A percentile compares a stretch with the other conserved stretches of the same genome.
Conservation (phyloP, 2,329 filamentous ascomycete species). For the Neonectria faginata region DNA sequence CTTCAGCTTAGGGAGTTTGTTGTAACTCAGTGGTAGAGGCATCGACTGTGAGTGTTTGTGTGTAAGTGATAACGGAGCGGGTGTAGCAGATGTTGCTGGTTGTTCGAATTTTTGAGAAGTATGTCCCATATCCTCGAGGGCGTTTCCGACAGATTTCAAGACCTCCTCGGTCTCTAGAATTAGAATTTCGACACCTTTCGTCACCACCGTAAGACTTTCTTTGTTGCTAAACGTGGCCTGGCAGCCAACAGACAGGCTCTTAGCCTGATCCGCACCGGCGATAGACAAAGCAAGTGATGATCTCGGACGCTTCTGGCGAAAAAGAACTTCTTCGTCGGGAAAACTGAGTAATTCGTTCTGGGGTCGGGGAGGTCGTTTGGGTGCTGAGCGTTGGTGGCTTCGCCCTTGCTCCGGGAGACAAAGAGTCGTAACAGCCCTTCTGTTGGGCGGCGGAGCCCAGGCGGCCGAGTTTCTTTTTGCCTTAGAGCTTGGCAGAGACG, state of each 20-base stretch:
- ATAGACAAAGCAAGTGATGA: slow-evolving; percentile 43
- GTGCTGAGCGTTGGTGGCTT: slow-evolving; percentile 36
- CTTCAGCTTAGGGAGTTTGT: slow-evolving; percentile 28
- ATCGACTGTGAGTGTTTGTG: slow-evolving; percentile 42
- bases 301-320: slow-evolving; percentile 21
- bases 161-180: slow-evolving; percentile 63
- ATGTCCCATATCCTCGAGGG: slow-evolving; percentile 52
- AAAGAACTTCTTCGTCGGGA: slow-evolving; percentile 22
- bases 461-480: slow-evolving; percentile 49
- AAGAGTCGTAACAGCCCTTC: slow-evolving; percentile 48
- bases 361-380: slow-evolving; percentile 38
- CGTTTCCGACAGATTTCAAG: slow-evolving; percentile 59
- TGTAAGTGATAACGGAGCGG: slow-evolving; percentile 33
- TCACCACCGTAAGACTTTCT: slow-evolving; percentile 42
- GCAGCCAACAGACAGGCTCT: slow-evolving; percentile 22
- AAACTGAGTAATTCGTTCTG: slow-evolving; percentile 32
- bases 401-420: slow-evolving; percentile 47
- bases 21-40: slow-evolving; percentile 38
- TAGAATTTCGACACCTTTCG: slow-evolving; percentile 57
- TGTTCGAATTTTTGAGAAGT: slow-evolving; percentile 33
- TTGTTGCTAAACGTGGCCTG: slow-evolving; percentile 26
- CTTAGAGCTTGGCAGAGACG: slow-evolving; percentile 60
- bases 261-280: slow-evolving; percentile 29
- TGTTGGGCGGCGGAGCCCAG: slow-evolving; percentile 40
- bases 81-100: slow-evolving; percentile 23